Evolutionary conservation across 345 rosid species (phyloP).

Genomic region (Camelina hispida): DNA sequence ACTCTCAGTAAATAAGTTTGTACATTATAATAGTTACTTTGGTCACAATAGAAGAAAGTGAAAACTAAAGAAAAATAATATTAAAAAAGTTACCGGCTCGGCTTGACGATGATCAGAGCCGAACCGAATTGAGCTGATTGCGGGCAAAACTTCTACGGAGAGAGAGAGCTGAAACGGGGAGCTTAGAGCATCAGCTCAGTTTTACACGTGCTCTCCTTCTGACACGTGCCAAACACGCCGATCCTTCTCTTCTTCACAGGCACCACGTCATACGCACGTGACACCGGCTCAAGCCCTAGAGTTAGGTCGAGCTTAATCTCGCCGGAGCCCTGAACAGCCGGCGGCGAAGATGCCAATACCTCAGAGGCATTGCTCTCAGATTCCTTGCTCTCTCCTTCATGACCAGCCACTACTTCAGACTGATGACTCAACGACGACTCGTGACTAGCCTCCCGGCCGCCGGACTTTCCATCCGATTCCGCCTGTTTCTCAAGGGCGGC

Average conservation of each 20-base stretch:
- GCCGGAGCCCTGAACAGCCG: constrained; percentile 55
- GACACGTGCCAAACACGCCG: constrained; percentile 42
- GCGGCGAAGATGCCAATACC: constrained; percentile 47
- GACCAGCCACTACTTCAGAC: constrained; percentile 60
- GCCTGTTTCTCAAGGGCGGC: not conserved
- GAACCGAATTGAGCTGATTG: constrained; percentile 4
- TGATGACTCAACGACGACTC: constrained; percentile 92
- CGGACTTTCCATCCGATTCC: constrained; percentile 39
- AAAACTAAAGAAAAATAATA: not conserved
- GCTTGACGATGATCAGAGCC: not conserved
- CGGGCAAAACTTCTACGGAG: constrained; percentile 27
- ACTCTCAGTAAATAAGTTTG: constrained; percentile 27
- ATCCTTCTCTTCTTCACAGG: constrained; percentile 78
- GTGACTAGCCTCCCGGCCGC: constrained; percentile 60
- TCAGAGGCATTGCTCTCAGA: constrained; percentile 66
- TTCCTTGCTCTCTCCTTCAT: constrained; percentile 64
- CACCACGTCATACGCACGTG: constrained; percentile 58
- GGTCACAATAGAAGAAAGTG: constrained; percentile 1
- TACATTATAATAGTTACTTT: constrained; percentile 25
- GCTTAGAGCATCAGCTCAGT: constrained; percentile 59
- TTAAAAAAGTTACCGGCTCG: constrained; percentile 15
- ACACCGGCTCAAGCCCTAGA: constrained; percentile 57
- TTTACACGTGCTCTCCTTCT: constrained; percentile 52
- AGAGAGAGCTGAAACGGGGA: not conserved
- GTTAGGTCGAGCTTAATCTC: constrained; percentile 62